A percentile compares a stretch with the other conserved stretches of the same genome.
Evolutionary conservation across 2,329 filamentous ascomycete species (phyloP).

Genomic region (Penicillium sclerotigenum): DNA sequence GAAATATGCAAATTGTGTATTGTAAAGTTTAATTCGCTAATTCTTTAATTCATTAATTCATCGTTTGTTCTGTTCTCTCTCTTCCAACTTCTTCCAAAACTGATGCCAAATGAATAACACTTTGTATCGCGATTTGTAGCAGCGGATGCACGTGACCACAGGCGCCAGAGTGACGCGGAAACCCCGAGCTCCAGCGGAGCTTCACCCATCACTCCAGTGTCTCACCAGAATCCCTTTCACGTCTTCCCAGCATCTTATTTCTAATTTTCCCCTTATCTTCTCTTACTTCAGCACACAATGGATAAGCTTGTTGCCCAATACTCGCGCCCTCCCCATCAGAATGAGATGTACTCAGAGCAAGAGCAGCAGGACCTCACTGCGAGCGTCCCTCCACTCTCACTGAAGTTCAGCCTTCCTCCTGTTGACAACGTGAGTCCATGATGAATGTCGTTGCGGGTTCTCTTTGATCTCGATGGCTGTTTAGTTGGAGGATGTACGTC

Average conservation of each 20-base stretch:
- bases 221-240: slow-evolving; percentile 16
- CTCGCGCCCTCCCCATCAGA: slow-evolving; percentile 71
- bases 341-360: slow-evolving; percentile 69
- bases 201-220: slow-evolving; percentile 18
- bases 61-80: neutral
- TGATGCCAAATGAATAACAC: neutral
- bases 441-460: neutral
- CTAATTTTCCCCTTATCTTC: slow-evolving; percentile 1
- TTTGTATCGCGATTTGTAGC: neutral
- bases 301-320: slow-evolving; percentile 91
- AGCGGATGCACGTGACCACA: slow-evolving; percentile 29
- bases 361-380: slow-evolving; percentile 72
- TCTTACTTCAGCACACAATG: slow-evolving; percentile 55
- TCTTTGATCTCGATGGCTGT: slow-evolving; percentile 3
- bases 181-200: slow-evolving; percentile 29
- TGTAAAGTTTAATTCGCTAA: slow-evolving; percentile 5
- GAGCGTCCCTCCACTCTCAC: slow-evolving; percentile 70
- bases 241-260: slow-evolving; percentile 5
- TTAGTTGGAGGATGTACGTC: neutral
- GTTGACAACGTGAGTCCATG: slow-evolving; percentile 71
- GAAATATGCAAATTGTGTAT: slow-evolving; percentile 15
- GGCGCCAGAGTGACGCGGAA: slow-evolving; percentile 39
- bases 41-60: neutral
- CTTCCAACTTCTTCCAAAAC: neutral
- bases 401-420: slow-evolving; percentile 93